These are phyloP conservation scores for Solanum aculeatissimum DNA, from an alignment of 305 asterid genomes.

Conservation along the genomic window DNA sequence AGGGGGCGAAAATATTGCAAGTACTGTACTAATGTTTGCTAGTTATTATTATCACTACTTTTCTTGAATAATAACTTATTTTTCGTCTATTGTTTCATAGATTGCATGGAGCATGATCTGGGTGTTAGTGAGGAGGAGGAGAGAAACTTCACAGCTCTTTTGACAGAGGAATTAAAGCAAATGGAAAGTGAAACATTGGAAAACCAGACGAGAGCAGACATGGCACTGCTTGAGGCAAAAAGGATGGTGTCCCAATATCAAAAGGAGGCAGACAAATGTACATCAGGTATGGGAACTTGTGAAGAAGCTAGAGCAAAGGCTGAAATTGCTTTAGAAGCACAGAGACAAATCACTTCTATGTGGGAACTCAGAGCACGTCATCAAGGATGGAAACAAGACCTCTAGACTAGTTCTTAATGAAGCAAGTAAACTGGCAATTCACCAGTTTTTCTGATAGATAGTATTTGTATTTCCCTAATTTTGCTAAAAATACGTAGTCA, in stretches of 20 bases:
- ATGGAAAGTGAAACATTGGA: not conserved
- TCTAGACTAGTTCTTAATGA: not conserved
- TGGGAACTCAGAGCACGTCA: slow-evolving; percentile 10
- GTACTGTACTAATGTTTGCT: not conserved
- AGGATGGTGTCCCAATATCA: slow-evolving; percentile 7
- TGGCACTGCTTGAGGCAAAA: slow-evolving; percentile 1
- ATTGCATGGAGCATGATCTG: slow-evolving; percentile 7
- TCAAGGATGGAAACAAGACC: slow-evolving; percentile 3
- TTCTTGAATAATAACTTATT: not conserved
- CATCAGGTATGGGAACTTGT: slow-evolving; percentile 11
- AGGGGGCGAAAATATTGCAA: not conserved
- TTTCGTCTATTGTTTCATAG: not conserved
- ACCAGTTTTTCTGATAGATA: not conserved
- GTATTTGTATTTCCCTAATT: not conserved
- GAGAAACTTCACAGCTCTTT: not conserved
- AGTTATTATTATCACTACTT: not conserved
- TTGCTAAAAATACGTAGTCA: not conserved
- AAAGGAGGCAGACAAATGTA: slow-evolving; percentile 12
- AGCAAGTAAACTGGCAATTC: not conserved
- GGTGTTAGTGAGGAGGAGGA: slow-evolving; percentile 1
- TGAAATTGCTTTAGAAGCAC: slow-evolving; percentile 2
- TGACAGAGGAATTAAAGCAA: slow-evolving; percentile 5
- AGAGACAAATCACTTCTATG: not conserved
- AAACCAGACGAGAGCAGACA: not conserved
- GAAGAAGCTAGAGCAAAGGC: slow-evolving; percentile 12